phyloP scores from a whole-genome alignment of 2,329 filamentous ascomycete species.

The Exophiala phaeomuriformis region DNA sequence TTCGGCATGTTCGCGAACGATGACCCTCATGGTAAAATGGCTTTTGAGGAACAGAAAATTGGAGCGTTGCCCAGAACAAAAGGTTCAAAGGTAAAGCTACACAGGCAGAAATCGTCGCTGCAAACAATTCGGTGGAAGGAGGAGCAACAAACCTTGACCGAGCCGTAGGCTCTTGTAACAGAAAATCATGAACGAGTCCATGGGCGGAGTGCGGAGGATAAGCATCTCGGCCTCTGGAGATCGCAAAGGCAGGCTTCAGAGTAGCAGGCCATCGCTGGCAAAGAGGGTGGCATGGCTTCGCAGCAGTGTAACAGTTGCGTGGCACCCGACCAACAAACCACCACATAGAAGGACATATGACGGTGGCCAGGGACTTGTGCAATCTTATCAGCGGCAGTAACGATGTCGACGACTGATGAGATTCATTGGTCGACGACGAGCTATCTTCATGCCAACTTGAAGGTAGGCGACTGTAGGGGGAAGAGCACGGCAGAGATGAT shows the following conservation, averaged over 20 bases:
- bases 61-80: background rate
- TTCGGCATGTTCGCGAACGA: conserved; percentile 66
- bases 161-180: conserved; percentile 8
- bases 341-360: background rate
- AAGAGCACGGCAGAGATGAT: background rate
- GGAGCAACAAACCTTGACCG: conserved; percentile 19
- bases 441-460: background rate
- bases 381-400: conserved; percentile 8
- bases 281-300: background rate
- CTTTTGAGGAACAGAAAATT: background rate
- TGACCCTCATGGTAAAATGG: conserved; percentile 60
- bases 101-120: background rate
- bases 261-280: background rate
- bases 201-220: conserved; percentile 11
- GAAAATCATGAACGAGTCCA: conserved; percentile 12
- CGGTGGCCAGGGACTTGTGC: conserved; percentile 1
- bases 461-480: background rate
- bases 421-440: background rate
- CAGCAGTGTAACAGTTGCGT: conserved; percentile 13
- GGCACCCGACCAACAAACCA: conserved; percentile 14
- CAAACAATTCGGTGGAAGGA: background rate
- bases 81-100: background rate
- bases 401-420: conserved; percentile 6
- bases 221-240: conserved; percentile 8
- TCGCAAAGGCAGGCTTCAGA: background rate